phyloP scores from a whole-genome alignment of 176 grass and related monocot genomes.

The Ananas comosus region DNA sequence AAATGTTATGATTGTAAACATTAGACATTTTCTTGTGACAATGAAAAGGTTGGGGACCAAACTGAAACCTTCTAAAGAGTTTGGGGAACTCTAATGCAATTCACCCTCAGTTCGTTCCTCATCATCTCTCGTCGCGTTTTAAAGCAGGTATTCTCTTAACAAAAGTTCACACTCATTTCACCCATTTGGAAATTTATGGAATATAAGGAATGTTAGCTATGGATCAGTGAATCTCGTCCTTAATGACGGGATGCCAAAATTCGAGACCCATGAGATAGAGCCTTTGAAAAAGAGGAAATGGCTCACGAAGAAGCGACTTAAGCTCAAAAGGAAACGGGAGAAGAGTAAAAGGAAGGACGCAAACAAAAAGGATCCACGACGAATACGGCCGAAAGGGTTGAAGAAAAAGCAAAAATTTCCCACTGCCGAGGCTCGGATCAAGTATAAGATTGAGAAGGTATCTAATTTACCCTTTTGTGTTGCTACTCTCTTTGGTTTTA shows the following conservation, averaged over 20 bases:
- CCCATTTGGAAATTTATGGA: conserved; percentile 16
- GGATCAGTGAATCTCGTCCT: conserved; percentile 68
- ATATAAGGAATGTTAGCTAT: conserved; percentile 40
- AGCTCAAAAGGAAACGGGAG: conserved; percentile 67
- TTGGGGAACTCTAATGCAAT: background rate
- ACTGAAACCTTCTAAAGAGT: too few relatives aligned
- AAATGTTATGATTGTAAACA: too few relatives aligned
- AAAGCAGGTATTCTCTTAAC: conserved; percentile 27
- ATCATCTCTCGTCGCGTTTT: background rate
- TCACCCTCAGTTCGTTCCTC: conserved; percentile 1
- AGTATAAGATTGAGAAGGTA: conserved; percentile 96
- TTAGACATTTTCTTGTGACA: too few relatives aligned
- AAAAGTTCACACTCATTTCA: conserved; percentile 24
- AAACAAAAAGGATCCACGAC: conserved; percentile 75
- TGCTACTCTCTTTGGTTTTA: background rate
- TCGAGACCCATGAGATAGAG: conserved; percentile 74
- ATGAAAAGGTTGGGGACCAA: too few relatives aligned
- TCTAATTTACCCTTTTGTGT: conserved; percentile 2
- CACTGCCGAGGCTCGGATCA: conserved; percentile 57
- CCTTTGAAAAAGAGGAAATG: conserved; percentile 57
- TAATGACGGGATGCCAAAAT: conserved; percentile 70
- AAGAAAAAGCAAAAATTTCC: conserved; percentile 77
- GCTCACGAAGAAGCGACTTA: conserved; percentile 69
- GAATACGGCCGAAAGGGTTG: conserved; percentile 72
- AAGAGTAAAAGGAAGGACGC: conserved; percentile 63